Evolutionary conservation across 1,284 basidiomycete species (phyloP).

Genomic region (Sporisorium reilianum): DNA sequence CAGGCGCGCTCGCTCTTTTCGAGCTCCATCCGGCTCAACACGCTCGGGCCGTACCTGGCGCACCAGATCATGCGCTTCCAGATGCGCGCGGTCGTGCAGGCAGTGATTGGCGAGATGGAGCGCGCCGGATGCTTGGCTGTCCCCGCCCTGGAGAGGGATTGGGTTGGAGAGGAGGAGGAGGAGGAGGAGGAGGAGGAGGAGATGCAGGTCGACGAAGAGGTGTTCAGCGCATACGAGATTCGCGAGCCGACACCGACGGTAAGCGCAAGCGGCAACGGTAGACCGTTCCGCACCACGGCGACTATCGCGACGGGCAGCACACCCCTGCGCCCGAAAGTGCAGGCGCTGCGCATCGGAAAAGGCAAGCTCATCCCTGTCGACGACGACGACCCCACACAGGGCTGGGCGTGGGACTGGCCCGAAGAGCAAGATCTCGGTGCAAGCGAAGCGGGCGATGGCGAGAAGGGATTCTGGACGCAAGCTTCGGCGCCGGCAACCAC

Average conservation of each 20-base stretch:
- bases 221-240: conserved; percentile 11
- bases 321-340: conserved; percentile 9
- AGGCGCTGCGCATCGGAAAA: conserved; percentile 24
- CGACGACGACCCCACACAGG: conserved; percentile 44
- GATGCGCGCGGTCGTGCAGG: conserved; percentile 68
- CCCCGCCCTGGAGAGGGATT: no score
- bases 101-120: conserved; percentile 18
- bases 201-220: conserved; percentile 7
- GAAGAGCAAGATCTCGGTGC: conserved; percentile 59
- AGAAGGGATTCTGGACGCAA: conserved; percentile 46
- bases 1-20: conserved; percentile 90
- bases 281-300: conserved; percentile 17
- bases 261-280: neutral
- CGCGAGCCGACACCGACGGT: neutral
- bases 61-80: conserved; percentile 86
- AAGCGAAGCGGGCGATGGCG: neutral
- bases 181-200: neutral
- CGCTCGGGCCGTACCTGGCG: conserved; percentile 90
- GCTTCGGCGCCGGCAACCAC: conserved; percentile 79
- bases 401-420: conserved; percentile 66
- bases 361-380: conserved; percentile 25
- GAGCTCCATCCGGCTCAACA: conserved; percentile 89
- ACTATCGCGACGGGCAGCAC: conserved; percentile 8
- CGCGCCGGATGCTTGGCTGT: conserved; percentile 10
- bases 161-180: neutral